A percentile compares a stretch with the other conserved stretches of the same genome.
Evolutionary conservation across 805 yeast species (phyloP).

Genomic region (Candida sphagnicola): DNA sequence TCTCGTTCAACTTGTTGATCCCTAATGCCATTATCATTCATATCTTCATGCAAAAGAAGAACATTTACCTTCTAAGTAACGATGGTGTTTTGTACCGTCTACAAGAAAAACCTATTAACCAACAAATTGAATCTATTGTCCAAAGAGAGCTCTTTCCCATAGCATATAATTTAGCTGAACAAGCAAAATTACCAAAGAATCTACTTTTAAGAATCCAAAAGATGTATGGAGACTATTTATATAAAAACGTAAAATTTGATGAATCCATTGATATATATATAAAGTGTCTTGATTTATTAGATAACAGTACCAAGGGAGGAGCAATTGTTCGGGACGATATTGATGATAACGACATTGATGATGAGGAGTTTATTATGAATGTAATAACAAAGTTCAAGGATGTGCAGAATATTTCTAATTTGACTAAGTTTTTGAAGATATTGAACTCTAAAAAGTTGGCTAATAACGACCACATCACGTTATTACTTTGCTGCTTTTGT

Average conservation of each 20-base stretch:
- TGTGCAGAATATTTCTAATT: slow-evolving; percentile 61
- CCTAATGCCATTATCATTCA: slow-evolving; percentile 56
- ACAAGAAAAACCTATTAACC: slow-evolving; percentile 61
- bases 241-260: slow-evolving; percentile 57
- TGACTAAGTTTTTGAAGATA: slow-evolving; percentile 61
- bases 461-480: slow-evolving; percentile 75
- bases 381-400: slow-evolving; percentile 77
- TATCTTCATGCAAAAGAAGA: slow-evolving; percentile 53
- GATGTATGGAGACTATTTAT: slow-evolving; percentile 69
- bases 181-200: slow-evolving; percentile 25
- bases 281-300: slow-evolving; percentile 30
- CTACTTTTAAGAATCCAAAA: slow-evolving; percentile 25
- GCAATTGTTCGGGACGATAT: slow-evolving; percentile 9
- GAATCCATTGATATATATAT: slow-evolving; percentile 76
- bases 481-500: slow-evolving; percentile 74
- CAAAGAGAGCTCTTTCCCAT: slow-evolving; percentile 67
- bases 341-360: slow-evolving; percentile 8
- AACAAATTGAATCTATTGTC: slow-evolving; percentile 63
- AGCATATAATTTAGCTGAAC: slow-evolving; percentile 66
- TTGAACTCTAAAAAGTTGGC: slow-evolving; percentile 55
- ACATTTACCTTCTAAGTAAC: slow-evolving; percentile 57
- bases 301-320: slow-evolving; percentile 4
- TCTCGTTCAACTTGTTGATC: slow-evolving; percentile 67
- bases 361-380: slow-evolving; percentile 51
- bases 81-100: slow-evolving; percentile 74